Conservation (phyloP, 208 protist species). For the Herpetomonas tarakana region DNA sequence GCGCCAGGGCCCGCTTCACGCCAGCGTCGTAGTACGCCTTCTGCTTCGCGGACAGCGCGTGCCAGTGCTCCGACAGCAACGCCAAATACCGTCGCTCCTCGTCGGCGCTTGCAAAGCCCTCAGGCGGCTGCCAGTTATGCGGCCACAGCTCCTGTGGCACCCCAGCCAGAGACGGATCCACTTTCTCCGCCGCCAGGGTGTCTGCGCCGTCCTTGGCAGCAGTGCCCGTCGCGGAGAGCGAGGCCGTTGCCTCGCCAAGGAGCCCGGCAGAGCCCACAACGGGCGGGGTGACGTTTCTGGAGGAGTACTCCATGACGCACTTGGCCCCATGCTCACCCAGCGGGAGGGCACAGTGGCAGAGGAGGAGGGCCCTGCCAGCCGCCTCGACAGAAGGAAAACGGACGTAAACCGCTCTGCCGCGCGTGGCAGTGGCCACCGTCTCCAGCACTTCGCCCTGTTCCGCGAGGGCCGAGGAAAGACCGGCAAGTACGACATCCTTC, state of each 20-base stretch:
- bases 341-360: conserved; percentile 35
- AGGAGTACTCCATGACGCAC: conserved; percentile 30
- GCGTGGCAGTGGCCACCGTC: conserved; percentile 8
- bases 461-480: neutral
- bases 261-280: conserved; percentile 10
- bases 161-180: conserved; percentile 5
- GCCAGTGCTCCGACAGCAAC: conserved; percentile 64
- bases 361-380: conserved; percentile 47
- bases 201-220: neutral
- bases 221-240: conserved; percentile 1
- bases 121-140: conserved; percentile 41
- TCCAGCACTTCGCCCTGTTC: conserved; percentile 5
- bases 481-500: conserved; percentile 1
- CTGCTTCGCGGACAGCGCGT: conserved; percentile 56
- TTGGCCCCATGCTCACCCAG: conserved; percentile 12
- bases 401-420: conserved; percentile 18
- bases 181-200: neutral
- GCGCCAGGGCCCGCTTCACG: conserved; percentile 45
- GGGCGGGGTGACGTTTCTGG: conserved; percentile 2
- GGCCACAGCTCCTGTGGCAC: conserved; percentile 24
- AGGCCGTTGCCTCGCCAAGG: conserved; percentile 1
- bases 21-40: conserved; percentile 76
- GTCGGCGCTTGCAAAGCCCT: conserved; percentile 34
- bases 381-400: conserved; percentile 42
- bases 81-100: conserved; percentile 54